Evolutionary conservation across 805 yeast species (phyloP), one percentile per base, ranked within the genome.

Genomic region (Kluyveromyces lactis): DNA sequence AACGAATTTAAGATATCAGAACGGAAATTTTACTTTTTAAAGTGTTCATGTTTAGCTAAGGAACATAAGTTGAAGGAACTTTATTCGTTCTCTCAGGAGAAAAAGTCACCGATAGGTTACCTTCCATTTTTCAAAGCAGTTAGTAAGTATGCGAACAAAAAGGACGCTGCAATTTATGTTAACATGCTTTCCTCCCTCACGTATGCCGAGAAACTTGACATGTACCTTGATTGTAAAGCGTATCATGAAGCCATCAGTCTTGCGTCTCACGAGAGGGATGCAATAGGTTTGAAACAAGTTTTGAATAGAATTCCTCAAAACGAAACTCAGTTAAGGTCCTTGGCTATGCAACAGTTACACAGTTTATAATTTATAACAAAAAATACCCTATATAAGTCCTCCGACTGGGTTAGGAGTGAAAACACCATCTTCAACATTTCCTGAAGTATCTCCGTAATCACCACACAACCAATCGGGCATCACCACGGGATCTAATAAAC

Each of bases 391-490:
- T 11, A 33, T 23, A 10, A 37, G 21, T 29, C 26, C 28, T 21
- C 18, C 27, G 32, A 17, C 36, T 18, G 30, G 36, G 26, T 48
- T 41, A 18, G 46, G 48, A 18, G 39, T 40, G 29, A 63, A 64
- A 32, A 46, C 52, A 0, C 74, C 74, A 42, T 71, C 58, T 21
- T 50, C 51, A 4, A 74, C 58, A 0, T 45, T 50, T 0, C 87
- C 87, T 27, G 72, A 63, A 30, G 62, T 60, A 1, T 59, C 49
- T 0, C 83, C 81, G 44, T 79, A 79, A 55, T 83, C 86, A 2
- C 94, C 95, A 3, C 89, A 77, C 24, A 85, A 56, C 89, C 87
- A 85, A 23, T 77, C 72, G 1, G 95, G 95, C 12, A 82, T 60
- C 0, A 48, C 63, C n/a, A 68, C 62, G 0, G 82, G 71, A 47